Conservation (phyloP, 495 filamentous ascomycete genomes). For the Penicillium crystallinum region DNA sequence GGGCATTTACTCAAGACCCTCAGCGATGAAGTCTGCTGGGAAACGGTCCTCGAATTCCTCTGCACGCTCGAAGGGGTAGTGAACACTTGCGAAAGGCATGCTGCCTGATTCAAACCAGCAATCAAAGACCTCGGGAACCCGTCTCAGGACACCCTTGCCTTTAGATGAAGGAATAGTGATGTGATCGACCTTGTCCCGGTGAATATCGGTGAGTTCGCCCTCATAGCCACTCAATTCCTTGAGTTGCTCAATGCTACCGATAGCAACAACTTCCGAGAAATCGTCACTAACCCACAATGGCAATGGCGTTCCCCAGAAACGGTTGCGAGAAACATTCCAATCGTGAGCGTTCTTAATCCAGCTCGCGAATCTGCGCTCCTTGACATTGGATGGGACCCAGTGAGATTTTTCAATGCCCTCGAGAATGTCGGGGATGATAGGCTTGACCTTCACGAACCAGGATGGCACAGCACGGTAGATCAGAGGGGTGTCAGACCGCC, state of each 20-base stretch:
- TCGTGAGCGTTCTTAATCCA: slow-evolving; percentile 92
- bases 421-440: slow-evolving; percentile 85
- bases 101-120: slow-evolving; percentile 95
- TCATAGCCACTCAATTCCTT: slow-evolving; percentile 80
- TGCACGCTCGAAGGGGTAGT: slow-evolving; percentile 93
- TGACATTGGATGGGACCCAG: slow-evolving; percentile 91
- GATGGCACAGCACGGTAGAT: slow-evolving; percentile 92
- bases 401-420: slow-evolving; percentile 84
- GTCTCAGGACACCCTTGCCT: slow-evolving; percentile 78
- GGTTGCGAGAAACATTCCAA: slow-evolving; percentile 94
- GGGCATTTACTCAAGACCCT: slow-evolving; percentile 65
- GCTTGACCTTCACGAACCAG: slow-evolving; percentile 89
- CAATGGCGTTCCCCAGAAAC: slow-evolving; percentile 96
- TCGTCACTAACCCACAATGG: slow-evolving; percentile 92
- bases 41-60: slow-evolving; percentile 78
- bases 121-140: slow-evolving; percentile 91
- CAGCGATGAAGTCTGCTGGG: slow-evolving; percentile 95
- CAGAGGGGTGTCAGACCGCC: slow-evolving; percentile 89
- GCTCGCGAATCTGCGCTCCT: slow-evolving; percentile 80
- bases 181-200: slow-evolving; percentile 90
- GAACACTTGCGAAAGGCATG: slow-evolving; percentile 91
- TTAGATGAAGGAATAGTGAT: slow-evolving; percentile 92
- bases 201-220: slow-evolving; percentile 83
- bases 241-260: slow-evolving; percentile 82
- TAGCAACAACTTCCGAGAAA: slow-evolving; percentile 75